phyloP scores from a whole-genome alignment of 257 asterid species.

The Nicotiana tabacum region DNA sequence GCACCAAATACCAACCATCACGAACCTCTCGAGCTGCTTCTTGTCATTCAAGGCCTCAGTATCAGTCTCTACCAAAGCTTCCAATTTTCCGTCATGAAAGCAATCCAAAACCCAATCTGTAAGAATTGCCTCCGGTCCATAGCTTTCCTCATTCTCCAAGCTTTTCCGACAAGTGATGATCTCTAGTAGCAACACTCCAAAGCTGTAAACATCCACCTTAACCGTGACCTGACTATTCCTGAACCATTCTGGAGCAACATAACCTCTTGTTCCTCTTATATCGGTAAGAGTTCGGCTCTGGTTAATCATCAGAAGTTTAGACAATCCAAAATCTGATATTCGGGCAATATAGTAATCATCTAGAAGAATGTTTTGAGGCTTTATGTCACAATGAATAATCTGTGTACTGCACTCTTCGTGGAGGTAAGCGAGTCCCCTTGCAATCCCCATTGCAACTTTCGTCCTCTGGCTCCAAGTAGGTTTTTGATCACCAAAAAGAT shows the following conservation, averaged over 20 bases:
- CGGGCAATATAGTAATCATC: constrained; percentile 24
- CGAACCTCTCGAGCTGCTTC: constrained; percentile 19
- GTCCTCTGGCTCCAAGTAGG: constrained; percentile 30
- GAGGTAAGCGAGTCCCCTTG: constrained; percentile 32
- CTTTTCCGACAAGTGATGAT: constrained; percentile 23
- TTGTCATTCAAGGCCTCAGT: constrained; percentile 17
- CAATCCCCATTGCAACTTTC: constrained; percentile 23
- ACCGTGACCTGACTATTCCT: constrained; percentile 22
- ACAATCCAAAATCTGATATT: constrained; percentile 38
- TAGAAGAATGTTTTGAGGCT: constrained; percentile 43
- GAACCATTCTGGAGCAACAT: constrained; percentile 41
- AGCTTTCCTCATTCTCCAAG: background rate
- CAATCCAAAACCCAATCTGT: constrained; percentile 34
- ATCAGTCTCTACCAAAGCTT: constrained; percentile 18
- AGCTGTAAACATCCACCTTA: constrained; percentile 38
- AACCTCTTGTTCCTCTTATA: constrained; percentile 38
- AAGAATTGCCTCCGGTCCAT: constrained; percentile 1
- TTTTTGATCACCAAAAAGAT: constrained; percentile 13
- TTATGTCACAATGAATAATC: constrained; percentile 60
- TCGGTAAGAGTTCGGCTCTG: constrained; percentile 26
- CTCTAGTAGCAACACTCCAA: constrained; percentile 31
- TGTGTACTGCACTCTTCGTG: constrained; percentile 40
- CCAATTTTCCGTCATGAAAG: constrained; percentile 17
- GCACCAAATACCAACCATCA: constrained; percentile 34
- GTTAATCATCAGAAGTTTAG: constrained; percentile 29